Conservation (phyloP, 495 filamentous ascomycete species). For the Annulohypoxylon moriforme region DNA sequence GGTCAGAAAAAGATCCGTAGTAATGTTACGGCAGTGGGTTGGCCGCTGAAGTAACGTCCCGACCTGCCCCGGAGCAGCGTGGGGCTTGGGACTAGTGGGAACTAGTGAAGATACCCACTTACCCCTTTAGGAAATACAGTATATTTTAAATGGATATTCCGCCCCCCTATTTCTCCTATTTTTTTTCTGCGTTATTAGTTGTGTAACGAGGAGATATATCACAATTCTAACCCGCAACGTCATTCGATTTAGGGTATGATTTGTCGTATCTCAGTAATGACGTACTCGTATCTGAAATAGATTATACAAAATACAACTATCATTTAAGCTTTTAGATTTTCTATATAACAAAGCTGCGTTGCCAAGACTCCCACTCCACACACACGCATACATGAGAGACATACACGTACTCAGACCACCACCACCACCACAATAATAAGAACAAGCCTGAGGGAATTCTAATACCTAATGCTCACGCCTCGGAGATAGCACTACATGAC, state of each 20-base stretch:
- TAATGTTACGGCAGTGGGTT: not conserved
- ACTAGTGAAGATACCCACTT: conserved; percentile 30
- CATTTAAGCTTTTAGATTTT: not conserved
- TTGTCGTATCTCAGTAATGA: conserved; percentile 6
- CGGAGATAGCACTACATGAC: not conserved
- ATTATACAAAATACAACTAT: not conserved
- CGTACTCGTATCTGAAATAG: conserved; percentile 3
- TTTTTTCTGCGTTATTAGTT: conserved; percentile 12
- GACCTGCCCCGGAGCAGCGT: conserved; percentile 22
- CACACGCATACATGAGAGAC: not conserved
- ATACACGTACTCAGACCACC: not conserved
- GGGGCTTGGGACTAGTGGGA: not conserved
- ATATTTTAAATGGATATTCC: conserved; percentile 1
- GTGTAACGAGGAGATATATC: conserved; percentile 7
- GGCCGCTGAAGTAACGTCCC: conserved; percentile 18
- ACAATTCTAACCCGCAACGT: conserved; percentile 7
- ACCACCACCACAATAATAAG: not conserved
- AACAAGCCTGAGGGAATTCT: not conserved
- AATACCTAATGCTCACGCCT: not conserved
- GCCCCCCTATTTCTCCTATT: not conserved
- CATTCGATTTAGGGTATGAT: not conserved
- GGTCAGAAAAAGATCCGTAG: conserved; percentile 8
- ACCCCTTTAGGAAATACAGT: conserved; percentile 29
- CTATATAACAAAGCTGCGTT: not conserved
- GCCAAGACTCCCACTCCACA: conserved; percentile 12